Evolutionary conservation across 2,329 filamentous ascomycete genomes (phyloP).

Genomic region (Biscogniauxia marginata): DNA sequence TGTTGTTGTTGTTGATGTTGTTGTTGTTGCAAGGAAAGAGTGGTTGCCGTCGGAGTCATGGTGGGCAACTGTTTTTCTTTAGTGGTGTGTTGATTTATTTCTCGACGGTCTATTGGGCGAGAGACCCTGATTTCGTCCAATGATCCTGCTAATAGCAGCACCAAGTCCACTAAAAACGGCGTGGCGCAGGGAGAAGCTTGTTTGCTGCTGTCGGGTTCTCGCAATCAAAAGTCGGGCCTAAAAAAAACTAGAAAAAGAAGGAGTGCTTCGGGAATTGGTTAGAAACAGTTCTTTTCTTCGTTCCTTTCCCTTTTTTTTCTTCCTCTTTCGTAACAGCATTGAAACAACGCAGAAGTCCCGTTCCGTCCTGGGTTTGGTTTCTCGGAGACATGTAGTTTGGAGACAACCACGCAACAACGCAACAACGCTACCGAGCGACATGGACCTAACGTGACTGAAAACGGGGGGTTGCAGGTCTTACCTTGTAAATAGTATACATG

Average conservation of each 20-base stretch:
- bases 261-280: not conserved
- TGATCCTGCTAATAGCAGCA: not conserved
- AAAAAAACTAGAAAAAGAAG: not conserved
- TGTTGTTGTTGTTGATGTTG: conserved; percentile 19
- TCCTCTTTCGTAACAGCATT: not conserved
- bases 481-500: too few species aligned
- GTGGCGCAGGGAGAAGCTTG: not conserved
- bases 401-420: not conserved
- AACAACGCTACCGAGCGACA: not conserved
- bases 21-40: conserved; percentile 33
- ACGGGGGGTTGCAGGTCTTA: not conserved
- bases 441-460: not conserved
- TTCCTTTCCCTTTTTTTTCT: not conserved
- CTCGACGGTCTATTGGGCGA: not conserved
- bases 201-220: not conserved
- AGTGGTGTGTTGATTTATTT: not conserved
- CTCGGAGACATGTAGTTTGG: not conserved
- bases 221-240: not conserved
- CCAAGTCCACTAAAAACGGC: not conserved
- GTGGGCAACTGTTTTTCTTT: conserved; percentile 27
- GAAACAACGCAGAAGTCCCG: not conserved
- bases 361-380: not conserved
- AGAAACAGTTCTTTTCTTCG: not conserved
- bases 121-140: conserved; percentile 4
- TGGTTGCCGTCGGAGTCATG: conserved; percentile 36